Evolutionary conservation across 2,329 filamentous ascomycete species (phyloP).

Genomic region (Hymenoscyphus repandus): DNA sequence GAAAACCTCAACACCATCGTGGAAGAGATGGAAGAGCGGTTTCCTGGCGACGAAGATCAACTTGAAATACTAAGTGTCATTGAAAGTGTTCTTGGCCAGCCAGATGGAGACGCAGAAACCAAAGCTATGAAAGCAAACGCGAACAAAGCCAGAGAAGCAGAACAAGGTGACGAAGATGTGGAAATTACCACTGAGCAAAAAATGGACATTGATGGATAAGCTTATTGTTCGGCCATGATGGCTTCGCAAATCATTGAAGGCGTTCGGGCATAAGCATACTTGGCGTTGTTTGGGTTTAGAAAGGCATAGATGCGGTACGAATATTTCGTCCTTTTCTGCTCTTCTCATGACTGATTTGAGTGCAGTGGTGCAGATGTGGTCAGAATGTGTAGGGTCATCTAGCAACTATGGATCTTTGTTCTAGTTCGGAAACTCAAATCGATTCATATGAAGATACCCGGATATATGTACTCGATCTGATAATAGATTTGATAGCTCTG

Average conservation of each 20-base stretch:
- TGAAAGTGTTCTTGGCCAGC: conserved; percentile 48
- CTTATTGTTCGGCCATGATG: too few species aligned
- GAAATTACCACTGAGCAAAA: conserved; percentile 1
- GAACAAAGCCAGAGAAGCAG: conserved; percentile 17
- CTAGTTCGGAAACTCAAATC: too few species aligned
- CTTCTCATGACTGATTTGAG: not conserved
- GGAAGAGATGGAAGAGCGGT: conserved; percentile 59
- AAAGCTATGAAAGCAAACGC: conserved; percentile 26
- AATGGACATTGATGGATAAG: conserved; percentile 18
- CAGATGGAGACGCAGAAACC: conserved; percentile 26
- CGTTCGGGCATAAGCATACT: not conserved
- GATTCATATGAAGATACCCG: too few species aligned
- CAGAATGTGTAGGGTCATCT: too few species aligned
- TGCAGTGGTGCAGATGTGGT: too few species aligned
- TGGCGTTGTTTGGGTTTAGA: not conserved
- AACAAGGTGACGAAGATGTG: conserved; percentile 2
- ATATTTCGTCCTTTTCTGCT: not conserved
- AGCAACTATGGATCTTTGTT: too few species aligned
- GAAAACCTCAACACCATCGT: conserved; percentile 57
- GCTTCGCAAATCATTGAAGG: not conserved
- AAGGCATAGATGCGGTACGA: not conserved
- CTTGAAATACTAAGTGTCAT: conserved; percentile 52
- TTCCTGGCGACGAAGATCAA: conserved; percentile 51
- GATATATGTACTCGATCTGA: too few species aligned
- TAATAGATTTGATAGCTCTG: too few species aligned